phyloP scores from a whole-genome alignment of 768 basidiomycete genomes.

The Leccinellum rugosiceps region DNA sequence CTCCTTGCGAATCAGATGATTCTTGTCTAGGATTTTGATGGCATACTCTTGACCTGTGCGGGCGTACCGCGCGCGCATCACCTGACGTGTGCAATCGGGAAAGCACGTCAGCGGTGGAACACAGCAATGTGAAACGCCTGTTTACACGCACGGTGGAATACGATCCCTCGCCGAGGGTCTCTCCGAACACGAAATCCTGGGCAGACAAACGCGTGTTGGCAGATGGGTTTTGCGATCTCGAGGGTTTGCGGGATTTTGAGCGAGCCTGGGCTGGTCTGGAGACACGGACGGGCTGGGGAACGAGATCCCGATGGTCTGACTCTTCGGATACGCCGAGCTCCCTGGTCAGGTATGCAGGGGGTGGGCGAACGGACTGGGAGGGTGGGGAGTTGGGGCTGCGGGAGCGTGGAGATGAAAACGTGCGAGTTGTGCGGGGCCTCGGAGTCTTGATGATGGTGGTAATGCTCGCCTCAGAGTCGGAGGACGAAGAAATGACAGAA shows the following conservation, averaged over 20 bases:
- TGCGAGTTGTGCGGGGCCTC: slow-evolving; percentile 54
- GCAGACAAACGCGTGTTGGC: slow-evolving; percentile 43
- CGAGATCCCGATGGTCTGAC: slow-evolving; percentile 14
- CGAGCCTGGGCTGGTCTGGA: slow-evolving; percentile 25
- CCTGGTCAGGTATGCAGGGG: slow-evolving; percentile 57
- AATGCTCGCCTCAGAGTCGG: slow-evolving; percentile 48
- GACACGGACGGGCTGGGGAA: slow-evolving; percentile 7
- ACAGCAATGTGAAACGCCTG: not conserved
- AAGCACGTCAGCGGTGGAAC: slow-evolving; percentile 3
- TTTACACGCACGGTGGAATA: slow-evolving; percentile 66
- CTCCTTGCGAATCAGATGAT: slow-evolving; percentile 73
- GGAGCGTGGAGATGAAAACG: slow-evolving; percentile 62
- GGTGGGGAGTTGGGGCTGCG: slow-evolving; percentile 47
- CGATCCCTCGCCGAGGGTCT: slow-evolving; percentile 76
- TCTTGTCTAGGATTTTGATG: slow-evolving; percentile 82
- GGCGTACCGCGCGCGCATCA: slow-evolving; percentile 51
- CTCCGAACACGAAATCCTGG: slow-evolving; percentile 71
- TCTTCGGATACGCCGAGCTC: slow-evolving; percentile 46
- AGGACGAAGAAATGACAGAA: slow-evolving; percentile 69
- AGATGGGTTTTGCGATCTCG: slow-evolving; percentile 44
- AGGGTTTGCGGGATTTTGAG: slow-evolving; percentile 39
- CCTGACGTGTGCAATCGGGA: slow-evolving; percentile 37
- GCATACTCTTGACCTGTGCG: slow-evolving; percentile 65
- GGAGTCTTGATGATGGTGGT: slow-evolving; percentile 41
- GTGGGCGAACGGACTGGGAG: slow-evolving; percentile 32